Percentiles rank a stretch among this genome's conserved stretches.
phyloP scores from a whole-genome alignment of 768 basidiomycete genomes.

The Sporobolomyces roseus region DNA sequence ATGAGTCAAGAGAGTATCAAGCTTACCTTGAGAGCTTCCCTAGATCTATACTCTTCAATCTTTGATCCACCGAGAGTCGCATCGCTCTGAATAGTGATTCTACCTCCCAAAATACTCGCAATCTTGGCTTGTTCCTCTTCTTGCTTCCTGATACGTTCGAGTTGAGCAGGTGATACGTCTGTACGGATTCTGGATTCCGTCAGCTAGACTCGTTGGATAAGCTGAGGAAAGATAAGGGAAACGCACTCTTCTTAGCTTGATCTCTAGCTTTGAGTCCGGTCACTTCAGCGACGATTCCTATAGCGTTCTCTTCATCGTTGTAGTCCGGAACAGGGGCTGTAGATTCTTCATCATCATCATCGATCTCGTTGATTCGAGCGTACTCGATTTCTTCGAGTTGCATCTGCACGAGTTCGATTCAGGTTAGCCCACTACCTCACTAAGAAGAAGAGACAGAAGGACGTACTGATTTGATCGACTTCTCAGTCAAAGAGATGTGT shows the following conservation, averaged over 20 bases:
- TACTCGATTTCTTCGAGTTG: slow-evolving; percentile 71
- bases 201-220: not conserved
- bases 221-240: not conserved
- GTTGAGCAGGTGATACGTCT: slow-evolving; percentile 10
- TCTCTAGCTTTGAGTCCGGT: slow-evolving; percentile 20
- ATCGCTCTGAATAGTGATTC: not conserved
- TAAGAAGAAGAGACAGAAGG: not conserved
- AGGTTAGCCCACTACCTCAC: too few species aligned
- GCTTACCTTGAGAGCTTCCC: slow-evolving; percentile 6
- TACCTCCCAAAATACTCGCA: slow-evolving; percentile 11
- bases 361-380: slow-evolving; percentile 61
- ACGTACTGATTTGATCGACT: slow-evolving; percentile 61
- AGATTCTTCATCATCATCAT: slow-evolving; percentile 48
- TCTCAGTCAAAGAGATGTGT: slow-evolving; percentile 65
- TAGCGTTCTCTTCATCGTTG: slow-evolving; percentile 53
- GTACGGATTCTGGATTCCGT: too few species aligned
- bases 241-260: slow-evolving; percentile 7
- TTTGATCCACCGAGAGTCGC: slow-evolving; percentile 12
- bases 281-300: slow-evolving; percentile 39
- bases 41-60: slow-evolving; percentile 12
- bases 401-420: not conserved
- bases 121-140: slow-evolving; percentile 16
- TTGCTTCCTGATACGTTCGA: not conserved
- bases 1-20: too few species aligned
- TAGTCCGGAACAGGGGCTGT: slow-evolving; percentile 35